phyloP scores from a whole-genome alignment of 176 grass and related monocot genomes.

The Stipa capillata region DNA sequence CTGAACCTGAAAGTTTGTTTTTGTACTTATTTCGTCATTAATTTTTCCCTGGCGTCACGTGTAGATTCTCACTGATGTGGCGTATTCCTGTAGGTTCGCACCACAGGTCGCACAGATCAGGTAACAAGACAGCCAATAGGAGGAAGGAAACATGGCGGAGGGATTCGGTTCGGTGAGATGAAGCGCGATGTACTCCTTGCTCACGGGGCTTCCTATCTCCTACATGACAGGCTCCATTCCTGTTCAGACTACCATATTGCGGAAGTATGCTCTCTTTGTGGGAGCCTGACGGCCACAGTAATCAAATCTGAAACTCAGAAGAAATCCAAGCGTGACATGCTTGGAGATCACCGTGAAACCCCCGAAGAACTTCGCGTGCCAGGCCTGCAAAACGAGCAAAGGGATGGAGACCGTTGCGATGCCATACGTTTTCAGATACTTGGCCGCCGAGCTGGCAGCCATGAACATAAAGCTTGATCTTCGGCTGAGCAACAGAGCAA shows the following conservation, averaged over 20 bases:
- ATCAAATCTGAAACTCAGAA: constrained; percentile 39
- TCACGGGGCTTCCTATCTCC: constrained; percentile 77
- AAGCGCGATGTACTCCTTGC: constrained; percentile 82
- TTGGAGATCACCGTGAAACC: constrained; percentile 45
- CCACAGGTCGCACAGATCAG: constrained; percentile 68
- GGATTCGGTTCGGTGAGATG: constrained; percentile 97
- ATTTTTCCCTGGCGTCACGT: background rate
- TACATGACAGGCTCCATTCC: constrained; percentile 91
- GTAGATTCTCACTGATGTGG: background rate
- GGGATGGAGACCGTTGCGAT: constrained; percentile 97
- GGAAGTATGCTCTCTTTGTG: constrained; percentile 66
- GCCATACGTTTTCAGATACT: constrained; percentile 83
- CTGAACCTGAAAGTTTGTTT: background rate
- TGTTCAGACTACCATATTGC: constrained; percentile 90
- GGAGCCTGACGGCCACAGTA: constrained; percentile 53
- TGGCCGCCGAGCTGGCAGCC: constrained; percentile 67
- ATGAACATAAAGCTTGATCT: constrained; percentile 93
- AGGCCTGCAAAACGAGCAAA: constrained; percentile 73
- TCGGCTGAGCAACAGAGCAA: constrained; percentile 42
- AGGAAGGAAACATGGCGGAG: constrained; percentile 90
- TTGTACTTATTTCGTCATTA: background rate
- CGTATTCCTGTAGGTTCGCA: constrained; percentile 54
- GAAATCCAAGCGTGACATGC: constrained; percentile 44
- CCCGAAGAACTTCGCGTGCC: constrained; percentile 57
- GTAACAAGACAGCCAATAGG: constrained; percentile 85